Evolutionary conservation across 176 grass and related monocot genomes (phyloP).

Genomic region (Cocos nucifera): DNA sequence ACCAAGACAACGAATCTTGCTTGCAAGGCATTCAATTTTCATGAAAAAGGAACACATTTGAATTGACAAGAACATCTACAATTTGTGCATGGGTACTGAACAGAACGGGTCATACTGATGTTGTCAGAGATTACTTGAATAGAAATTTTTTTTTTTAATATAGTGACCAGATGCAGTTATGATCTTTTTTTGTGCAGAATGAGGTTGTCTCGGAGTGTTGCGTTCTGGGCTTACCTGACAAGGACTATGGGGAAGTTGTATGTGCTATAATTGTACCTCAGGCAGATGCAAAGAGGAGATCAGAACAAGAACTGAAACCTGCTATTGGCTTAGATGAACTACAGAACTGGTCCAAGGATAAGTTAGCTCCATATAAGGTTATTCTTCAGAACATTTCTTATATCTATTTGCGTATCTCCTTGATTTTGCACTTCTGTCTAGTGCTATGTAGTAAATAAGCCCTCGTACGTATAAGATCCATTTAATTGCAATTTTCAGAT

Average conservation of each 20-base stretch:
- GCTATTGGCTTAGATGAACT: constrained; percentile 64
- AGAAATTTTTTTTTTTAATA: neutral
- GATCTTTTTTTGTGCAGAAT: constrained; percentile 41
- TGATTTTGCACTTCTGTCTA: constrained; percentile 10
- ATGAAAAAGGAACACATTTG: no score
- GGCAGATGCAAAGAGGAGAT: constrained; percentile 42
- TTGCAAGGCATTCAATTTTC: no score
- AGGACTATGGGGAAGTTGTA: constrained; percentile 81
- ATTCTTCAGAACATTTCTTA: constrained; percentile 7
- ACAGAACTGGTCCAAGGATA: constrained; percentile 74
- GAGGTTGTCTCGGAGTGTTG: constrained; percentile 60
- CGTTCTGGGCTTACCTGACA: constrained; percentile 69
- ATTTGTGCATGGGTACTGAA: no score
- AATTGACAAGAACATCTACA: no score
- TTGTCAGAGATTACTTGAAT: no score
- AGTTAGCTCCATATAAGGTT: constrained; percentile 97
- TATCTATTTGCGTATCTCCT: constrained; percentile 2
- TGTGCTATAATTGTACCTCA: constrained; percentile 72
- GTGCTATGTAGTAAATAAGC: neutral
- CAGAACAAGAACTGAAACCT: constrained; percentile 39
- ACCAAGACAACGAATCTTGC: no score
- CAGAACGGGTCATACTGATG: no score
- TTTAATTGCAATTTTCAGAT: constrained; percentile 29
- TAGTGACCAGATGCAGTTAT: neutral
- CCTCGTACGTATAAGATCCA: no score